Conservation (phyloP, 169 alveolate species). For the Eimeria brunetti region DNA sequence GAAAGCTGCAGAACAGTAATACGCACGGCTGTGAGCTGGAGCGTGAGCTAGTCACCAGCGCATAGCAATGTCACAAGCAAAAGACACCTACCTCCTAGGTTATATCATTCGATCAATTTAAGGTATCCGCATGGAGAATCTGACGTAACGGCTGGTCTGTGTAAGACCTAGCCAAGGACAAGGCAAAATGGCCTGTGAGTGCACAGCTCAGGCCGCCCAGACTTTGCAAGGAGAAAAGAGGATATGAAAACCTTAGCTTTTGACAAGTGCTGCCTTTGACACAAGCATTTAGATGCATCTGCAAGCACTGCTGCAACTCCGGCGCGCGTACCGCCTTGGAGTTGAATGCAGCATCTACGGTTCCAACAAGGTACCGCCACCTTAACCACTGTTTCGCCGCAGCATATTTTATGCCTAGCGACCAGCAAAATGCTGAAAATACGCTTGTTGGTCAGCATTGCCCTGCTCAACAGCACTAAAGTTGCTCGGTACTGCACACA, state of each 20-base stretch:
- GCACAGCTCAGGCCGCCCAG: neutral
- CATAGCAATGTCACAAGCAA: neutral
- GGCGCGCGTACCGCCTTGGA: neutral
- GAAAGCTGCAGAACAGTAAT: neutral
- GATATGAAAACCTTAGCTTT: neutral
- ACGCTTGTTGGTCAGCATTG: too few relatives aligned
- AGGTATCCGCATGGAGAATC: neutral
- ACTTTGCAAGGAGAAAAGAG: neutral
- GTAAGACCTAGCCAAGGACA: neutral
- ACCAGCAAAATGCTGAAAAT: too few relatives aligned
- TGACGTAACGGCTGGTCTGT: neutral
- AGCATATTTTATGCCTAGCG: neutral
- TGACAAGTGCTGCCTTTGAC: neutral
- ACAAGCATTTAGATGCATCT: neutral
- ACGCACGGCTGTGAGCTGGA: neutral
- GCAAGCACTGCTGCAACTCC: neutral
- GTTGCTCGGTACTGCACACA: too few relatives aligned
- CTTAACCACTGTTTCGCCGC: neutral
- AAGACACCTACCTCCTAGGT: neutral
- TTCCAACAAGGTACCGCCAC: neutral
- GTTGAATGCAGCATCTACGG: neutral
- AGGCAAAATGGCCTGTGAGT: neutral
- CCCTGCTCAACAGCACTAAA: too few relatives aligned
- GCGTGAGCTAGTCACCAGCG: neutral
- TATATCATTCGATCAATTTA: neutral